Evolutionary conservation across 2,329 filamentous ascomycete genomes (phyloP).

Genomic region (Pestalotiopsis sp.): DNA sequence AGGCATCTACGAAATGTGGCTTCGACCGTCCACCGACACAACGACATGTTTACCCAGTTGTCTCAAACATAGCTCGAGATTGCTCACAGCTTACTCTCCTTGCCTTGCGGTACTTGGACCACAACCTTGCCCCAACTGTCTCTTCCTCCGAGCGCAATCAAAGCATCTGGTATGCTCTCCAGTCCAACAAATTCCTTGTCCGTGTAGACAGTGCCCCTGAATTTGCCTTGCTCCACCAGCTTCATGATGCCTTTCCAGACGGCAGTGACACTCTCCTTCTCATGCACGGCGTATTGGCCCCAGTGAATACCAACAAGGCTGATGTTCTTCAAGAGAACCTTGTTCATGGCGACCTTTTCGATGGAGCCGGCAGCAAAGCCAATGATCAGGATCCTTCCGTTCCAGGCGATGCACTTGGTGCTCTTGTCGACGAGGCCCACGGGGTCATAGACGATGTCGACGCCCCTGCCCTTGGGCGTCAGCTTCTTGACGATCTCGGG

Average conservation of each 20-base stretch:
- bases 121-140: slow-evolving; percentile 98
- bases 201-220: slow-evolving; percentile 79
- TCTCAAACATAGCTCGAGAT: neutral
- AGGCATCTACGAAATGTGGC: too few relatives aligned
- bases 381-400: slow-evolving; percentile 83
- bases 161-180: slow-evolving; percentile 74
- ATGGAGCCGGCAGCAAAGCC: slow-evolving; percentile 87
- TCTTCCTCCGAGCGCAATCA: slow-evolving; percentile 76
- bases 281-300: slow-evolving; percentile 79
- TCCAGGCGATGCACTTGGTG: slow-evolving; percentile 93
- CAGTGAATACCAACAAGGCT: slow-evolving; percentile 88
- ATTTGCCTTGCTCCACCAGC: slow-evolving; percentile 76
- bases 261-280: slow-evolving; percentile 67
- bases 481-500: slow-evolving; percentile 74
- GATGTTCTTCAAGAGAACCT: slow-evolving; percentile 92
- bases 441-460: slow-evolving; percentile 94
- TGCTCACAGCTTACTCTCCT: slow-evolving; percentile 55
- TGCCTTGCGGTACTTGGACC: slow-evolving; percentile 76
- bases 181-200: slow-evolving; percentile 83
- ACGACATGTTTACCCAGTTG: neutral
- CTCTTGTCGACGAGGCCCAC: slow-evolving; percentile 87
- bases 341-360: slow-evolving; percentile 91
- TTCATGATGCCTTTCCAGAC: slow-evolving; percentile 86
- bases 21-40: neutral
- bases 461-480: slow-evolving; percentile 71